phyloP scores from a whole-genome alignment of 1,284 basidiomycete species.

The Coniophora puteana region DNA sequence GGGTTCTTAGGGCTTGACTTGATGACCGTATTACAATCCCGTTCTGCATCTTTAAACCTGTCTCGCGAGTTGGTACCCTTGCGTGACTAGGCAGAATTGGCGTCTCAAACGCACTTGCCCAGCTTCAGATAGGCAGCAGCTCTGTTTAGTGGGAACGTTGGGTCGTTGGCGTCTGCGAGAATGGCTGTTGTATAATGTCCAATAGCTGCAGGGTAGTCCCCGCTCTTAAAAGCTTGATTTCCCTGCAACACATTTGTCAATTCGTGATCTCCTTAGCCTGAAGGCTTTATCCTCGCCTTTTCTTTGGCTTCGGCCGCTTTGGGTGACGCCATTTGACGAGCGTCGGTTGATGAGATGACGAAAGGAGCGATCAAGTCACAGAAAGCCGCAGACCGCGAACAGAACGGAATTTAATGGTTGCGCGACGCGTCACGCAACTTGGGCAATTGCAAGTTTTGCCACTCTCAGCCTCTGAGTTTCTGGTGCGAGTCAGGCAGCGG shows the following conservation, averaged over 20 bases:
- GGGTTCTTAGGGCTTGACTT: conserved; percentile 51
- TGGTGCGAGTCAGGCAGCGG: too few relatives aligned
- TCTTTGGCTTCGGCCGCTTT: conserved; percentile 30
- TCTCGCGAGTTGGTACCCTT: conserved; percentile 6
- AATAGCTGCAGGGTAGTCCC: conserved; percentile 48
- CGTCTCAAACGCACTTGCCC: conserved; percentile 63
- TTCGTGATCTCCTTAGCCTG: not conserved
- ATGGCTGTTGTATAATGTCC: conserved; percentile 75
- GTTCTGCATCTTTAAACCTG: conserved; percentile 70
- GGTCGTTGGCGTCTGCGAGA: conserved; percentile 56
- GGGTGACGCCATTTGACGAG: conserved; percentile 31
- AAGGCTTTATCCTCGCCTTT: conserved; percentile 14
- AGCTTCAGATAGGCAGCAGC: conserved; percentile 82
- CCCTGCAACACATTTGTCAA: conserved; percentile 35
- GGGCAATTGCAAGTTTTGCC: too few relatives aligned
- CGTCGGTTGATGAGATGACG: too few relatives aligned
- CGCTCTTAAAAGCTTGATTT: conserved; percentile 54
- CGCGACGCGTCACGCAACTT: too few relatives aligned
- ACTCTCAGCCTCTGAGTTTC: too few relatives aligned
- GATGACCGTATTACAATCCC: conserved; percentile 64
- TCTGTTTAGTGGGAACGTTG: conserved; percentile 72
- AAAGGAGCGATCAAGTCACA: too few relatives aligned
- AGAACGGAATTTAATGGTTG: too few relatives aligned
- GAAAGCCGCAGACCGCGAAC: too few relatives aligned
- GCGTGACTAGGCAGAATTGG: conserved; percentile 3